phyloP scores from a whole-genome alignment of 441 rosid genomes.

The Aquilaria agallochum region DNA sequence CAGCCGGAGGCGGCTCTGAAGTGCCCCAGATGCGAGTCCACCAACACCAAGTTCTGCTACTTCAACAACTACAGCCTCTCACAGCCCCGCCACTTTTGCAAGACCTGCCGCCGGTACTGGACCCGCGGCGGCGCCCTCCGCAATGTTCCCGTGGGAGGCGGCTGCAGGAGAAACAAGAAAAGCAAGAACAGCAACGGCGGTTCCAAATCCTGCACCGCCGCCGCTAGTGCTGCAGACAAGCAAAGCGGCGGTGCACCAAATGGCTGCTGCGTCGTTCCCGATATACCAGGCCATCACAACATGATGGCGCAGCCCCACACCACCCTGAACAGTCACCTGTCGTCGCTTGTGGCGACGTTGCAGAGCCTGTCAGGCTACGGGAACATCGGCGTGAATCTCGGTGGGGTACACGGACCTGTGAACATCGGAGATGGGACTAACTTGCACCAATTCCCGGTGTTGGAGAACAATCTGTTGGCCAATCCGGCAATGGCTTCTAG shows the following conservation, averaged over 20 bases:
- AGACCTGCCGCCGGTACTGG: constrained; percentile 66
- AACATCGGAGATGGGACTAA: constrained; percentile 27
- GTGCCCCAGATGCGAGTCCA: constrained; percentile 60
- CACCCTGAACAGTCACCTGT: constrained; percentile 26
- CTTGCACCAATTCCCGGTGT: constrained; percentile 37
- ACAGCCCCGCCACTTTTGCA: constrained; percentile 71
- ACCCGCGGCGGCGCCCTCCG: constrained; percentile 58
- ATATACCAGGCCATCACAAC: constrained; percentile 29
- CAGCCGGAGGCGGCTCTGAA: constrained; percentile 43
- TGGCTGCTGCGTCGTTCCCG: constrained; percentile 17
- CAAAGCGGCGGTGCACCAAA: constrained; percentile 29
- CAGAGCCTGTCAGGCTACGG: constrained; percentile 18
- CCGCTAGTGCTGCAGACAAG: constrained; percentile 14
- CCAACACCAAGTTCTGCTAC: constrained; percentile 65
- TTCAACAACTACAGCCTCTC: constrained; percentile 63
- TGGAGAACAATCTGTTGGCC: constrained; percentile 18
- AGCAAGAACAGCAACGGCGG: constrained; percentile 41
- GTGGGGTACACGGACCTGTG: constrained; percentile 20
- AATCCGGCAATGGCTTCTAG: constrained; percentile 23
- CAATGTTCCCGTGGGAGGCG: constrained; percentile 61
- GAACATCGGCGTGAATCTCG: constrained; percentile 23
- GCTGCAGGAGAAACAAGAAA: constrained; percentile 58
- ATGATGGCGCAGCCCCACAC: constrained; percentile 7
- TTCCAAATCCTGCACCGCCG: background rate
- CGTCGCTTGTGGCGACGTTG: constrained; percentile 18